phyloP scores from a whole-genome alignment of 306 rosid genomes.

The Cicer yamashitae region DNA sequence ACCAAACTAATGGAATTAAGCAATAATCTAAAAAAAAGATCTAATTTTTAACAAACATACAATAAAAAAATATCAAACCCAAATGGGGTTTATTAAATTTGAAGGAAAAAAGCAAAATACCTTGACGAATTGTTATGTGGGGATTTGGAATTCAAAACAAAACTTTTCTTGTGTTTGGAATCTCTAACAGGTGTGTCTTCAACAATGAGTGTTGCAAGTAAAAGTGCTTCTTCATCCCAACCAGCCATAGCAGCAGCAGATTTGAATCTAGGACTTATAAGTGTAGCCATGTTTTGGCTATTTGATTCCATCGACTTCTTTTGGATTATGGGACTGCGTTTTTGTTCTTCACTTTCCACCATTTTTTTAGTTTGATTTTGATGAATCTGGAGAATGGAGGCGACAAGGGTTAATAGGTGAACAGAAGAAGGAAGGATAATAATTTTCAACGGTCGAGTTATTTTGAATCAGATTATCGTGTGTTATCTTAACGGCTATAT shows the following conservation, averaged over 20 bases:
- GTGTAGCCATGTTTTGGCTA: conserved; percentile 38
- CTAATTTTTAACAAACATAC: neutral
- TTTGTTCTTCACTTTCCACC: conserved; percentile 58
- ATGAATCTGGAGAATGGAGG: neutral
- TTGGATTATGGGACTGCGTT: conserved; percentile 45
- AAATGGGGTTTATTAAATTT: neutral
- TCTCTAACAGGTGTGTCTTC: conserved; percentile 88
- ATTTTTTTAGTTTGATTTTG: conserved; percentile 40
- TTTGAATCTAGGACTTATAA: conserved; percentile 85
- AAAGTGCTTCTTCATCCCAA: conserved; percentile 91
- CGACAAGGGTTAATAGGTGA: no score
- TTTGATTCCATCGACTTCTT: conserved; percentile 38
- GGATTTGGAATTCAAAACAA: conserved; percentile 56
- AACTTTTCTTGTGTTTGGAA: conserved; percentile 58
- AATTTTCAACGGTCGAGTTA: no score
- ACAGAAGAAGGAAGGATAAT: no score
- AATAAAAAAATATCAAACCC: neutral
- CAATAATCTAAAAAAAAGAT: neutral
- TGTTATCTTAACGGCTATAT: no score
- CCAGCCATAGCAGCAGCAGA: conserved; percentile 95
- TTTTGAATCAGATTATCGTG: no score
- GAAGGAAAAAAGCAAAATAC: conserved; percentile 25
- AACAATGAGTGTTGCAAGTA: conserved; percentile 72
- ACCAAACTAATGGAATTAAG: neutral
- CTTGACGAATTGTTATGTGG: conserved; percentile 75